Evolutionary conservation across 345 rosid species (phyloP), one percentile per base, ranked within the genome.

Genomic region (Eucalyptus microcorys): DNA sequence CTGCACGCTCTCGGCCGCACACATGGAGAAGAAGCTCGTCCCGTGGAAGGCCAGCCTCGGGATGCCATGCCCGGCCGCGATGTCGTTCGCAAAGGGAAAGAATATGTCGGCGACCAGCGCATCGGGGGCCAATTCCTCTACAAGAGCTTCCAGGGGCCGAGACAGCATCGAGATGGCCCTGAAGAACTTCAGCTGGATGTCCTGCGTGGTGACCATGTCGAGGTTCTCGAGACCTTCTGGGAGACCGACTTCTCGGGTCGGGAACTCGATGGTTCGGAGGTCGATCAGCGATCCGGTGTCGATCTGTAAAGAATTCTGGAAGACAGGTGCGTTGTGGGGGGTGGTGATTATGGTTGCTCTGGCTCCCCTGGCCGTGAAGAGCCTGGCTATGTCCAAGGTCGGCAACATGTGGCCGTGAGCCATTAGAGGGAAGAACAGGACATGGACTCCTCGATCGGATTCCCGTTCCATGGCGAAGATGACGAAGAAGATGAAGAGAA

Each of bases 11-110:
- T 89, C 90, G 21, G 87, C 3, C 49, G 90, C 89, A 57, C 94
- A 95, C 37, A 89, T 37, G 61, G 98, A 87, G 86, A 94, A 94
- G 89, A 84, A 92, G 87, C 93, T 86, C 14, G 89, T 89, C 40
- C 98, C 98, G 83, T 91, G 92, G 88, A 96, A 95, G 53, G 92
- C 91, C 86, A 93, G 90, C 79, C 96, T 92, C 7, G 96, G 95
- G 6, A 96, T 94, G 30, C 89, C 92, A 17, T 91, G 92, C 88
- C 93, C 90, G 85, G 83, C 87, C 13, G 97, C 95, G 5, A 89
- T 89, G 80, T 92, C 91, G 14, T 94, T 90, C 2, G 96, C 92
- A 94, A 96, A 95, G 37, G 96, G 94, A 49, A 94, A 91, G 91
- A 93, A 92, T 92, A 92, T 88, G 88, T 96, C 95, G 2, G 94